Evolutionary conservation across 305 asterid genomes (phyloP), one percentile per base, ranked within the genome.

Genomic region (Ilex paraguariensis): DNA sequence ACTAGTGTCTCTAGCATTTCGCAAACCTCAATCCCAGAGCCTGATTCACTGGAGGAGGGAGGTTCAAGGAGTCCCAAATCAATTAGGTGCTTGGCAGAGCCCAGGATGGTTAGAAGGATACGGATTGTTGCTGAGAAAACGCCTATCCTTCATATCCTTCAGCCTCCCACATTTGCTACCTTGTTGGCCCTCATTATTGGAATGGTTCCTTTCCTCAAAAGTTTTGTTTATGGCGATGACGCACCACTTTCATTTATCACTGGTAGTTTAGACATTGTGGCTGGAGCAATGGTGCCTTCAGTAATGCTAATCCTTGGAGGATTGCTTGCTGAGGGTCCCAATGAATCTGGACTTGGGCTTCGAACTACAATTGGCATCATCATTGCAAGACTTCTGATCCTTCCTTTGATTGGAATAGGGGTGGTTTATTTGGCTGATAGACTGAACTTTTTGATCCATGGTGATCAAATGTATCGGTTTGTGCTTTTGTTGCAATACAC

Each of bases 281-380:
- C 95, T 21, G 81, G 79, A 32, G 87, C 98, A 6, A 81, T 89
- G 87, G 96, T 89, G 62, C 98, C 98, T 31, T 84, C 91, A 3
- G 95, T 92, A 9, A 87, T 92, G 95, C 82, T 92, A 32, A 74
- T 85, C 70, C 89, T 92, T 32, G 98, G 98, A 67, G 98, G 95
- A 63, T 88, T 86, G 95, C 82, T 91, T n/a, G 95, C 95, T 5
- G 97, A 92, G 79, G 98, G 93, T 61, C 92, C 90, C 8, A 81
- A 81, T 32, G 86, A 82, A 71, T 89, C 98, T 4, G 76, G 75
- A 68, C 90, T 92, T 3, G 98, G 97, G 51, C 32, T 73, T 16
- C 51, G 86, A 60, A 92, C 98, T n/a, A 91, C 96, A 7, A 54
- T 85, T 32, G 96, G 96, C 0, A 74, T 91, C 32, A 79, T 80